Percentiles rank a stretch among this genome's conserved stretches.
These are phyloP conservation scores for Rachicladosporium sp. DNA, from an alignment of 2,329 filamentous ascomycete species.

Conservation along the genomic window DNA sequence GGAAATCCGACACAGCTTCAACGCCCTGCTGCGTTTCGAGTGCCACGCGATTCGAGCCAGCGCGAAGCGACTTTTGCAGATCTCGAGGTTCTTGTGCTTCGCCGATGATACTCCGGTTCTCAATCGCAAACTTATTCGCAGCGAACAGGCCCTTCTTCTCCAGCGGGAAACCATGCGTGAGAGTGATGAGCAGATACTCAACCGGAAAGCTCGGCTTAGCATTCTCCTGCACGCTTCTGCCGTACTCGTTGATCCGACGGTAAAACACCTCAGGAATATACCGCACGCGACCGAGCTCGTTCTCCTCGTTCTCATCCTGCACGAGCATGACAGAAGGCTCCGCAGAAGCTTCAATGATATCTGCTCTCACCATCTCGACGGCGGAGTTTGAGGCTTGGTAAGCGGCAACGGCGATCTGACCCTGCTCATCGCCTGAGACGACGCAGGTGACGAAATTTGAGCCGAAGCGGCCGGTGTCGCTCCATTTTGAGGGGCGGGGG, in stretches of 20 bases:
- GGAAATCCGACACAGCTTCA: slow-evolving; percentile 76
- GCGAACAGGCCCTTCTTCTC: slow-evolving; percentile 48
- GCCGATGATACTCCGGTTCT: slow-evolving; percentile 79
- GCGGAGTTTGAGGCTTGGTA: slow-evolving; percentile 94
- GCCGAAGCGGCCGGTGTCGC: slow-evolving; percentile 83
- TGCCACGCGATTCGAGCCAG: slow-evolving; percentile 35
- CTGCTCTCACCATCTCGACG: slow-evolving; percentile 91
- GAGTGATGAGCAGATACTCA: slow-evolving; percentile 87
- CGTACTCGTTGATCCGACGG: slow-evolving; percentile 89
- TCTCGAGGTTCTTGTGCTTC: slow-evolving; percentile 66
- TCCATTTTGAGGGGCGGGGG: slow-evolving; percentile 90
- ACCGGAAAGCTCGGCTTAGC: slow-evolving; percentile 94
- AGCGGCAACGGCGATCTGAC: slow-evolving; percentile 75
- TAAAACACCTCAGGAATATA: slow-evolving; percentile 99
- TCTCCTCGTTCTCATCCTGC: slow-evolving; percentile 78
- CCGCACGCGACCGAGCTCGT: slow-evolving; percentile 54
- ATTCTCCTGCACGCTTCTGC: slow-evolving; percentile 90
- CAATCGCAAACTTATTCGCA: slow-evolving; percentile 74
- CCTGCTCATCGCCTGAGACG: slow-evolving; percentile 77
- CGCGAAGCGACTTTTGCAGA: slow-evolving; percentile 56
- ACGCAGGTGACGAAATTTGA: slow-evolving; percentile 97
- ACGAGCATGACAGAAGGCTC: slow-evolving; percentile 92
- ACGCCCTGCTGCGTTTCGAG: slow-evolving; percentile 52
- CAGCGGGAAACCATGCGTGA: slow-evolving; percentile 84
- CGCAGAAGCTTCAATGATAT: slow-evolving; percentile 89